phyloP scores from a whole-genome alignment of 1,284 basidiomycete genomes.

The Trichosporon coremiiforme region DNA sequence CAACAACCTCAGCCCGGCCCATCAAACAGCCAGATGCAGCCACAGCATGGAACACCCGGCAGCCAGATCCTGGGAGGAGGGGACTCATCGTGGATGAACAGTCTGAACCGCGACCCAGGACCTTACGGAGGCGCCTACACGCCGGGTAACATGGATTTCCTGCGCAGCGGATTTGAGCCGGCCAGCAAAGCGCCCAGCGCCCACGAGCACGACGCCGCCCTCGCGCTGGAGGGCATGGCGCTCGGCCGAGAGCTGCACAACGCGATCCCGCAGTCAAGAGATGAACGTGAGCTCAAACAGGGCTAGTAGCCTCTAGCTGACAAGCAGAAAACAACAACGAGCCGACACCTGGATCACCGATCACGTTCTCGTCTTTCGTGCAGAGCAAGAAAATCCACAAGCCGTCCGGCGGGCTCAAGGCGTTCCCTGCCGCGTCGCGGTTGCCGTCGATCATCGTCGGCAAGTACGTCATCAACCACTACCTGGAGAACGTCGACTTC shows the following conservation, averaged over 20 bases:
- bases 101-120: not conserved
- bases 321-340: slow-evolving; percentile 22
- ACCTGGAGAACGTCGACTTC: slow-evolving; percentile 33
- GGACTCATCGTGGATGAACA: not conserved
- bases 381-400: slow-evolving; percentile 28
- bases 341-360: slow-evolving; percentile 28
- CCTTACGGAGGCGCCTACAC: slow-evolving; percentile 1
- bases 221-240: slow-evolving; percentile 35
- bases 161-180: slow-evolving; percentile 22
- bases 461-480: slow-evolving; percentile 32
- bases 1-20: not conserved
- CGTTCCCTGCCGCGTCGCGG: slow-evolving; percentile 24
- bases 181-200: slow-evolving; percentile 31
- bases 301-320: slow-evolving; percentile 1
- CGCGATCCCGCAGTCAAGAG: not conserved
- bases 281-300: slow-evolving; percentile 18
- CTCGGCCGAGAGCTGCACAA: slow-evolving; percentile 29
- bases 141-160: slow-evolving; percentile 7
- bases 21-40: not conserved
- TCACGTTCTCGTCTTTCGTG: slow-evolving; percentile 31
- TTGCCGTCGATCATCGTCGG: slow-evolving; percentile 30
- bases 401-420: slow-evolving; percentile 20
- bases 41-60: not conserved
- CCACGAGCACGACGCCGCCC: slow-evolving; percentile 33
- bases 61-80: slow-evolving; percentile 3